phyloP scores from a whole-genome alignment of 2,329 filamentous ascomycete species.

The Ophiocordyceps robertsii region DNA sequence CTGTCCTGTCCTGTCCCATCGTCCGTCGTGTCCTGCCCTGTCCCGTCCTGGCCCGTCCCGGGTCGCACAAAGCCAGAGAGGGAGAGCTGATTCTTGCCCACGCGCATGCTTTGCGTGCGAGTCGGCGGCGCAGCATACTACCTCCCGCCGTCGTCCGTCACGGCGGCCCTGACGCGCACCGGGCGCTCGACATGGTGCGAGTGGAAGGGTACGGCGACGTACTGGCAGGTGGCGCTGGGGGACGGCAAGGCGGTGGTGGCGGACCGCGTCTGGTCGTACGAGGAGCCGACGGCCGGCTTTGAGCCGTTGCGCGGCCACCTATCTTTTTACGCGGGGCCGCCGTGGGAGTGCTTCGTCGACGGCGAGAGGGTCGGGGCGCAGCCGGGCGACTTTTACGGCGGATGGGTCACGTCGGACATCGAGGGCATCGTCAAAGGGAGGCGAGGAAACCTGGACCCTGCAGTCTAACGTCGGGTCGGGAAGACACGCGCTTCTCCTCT shows the following conservation, averaged over 20 bases:
- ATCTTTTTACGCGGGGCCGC: conserved; percentile 42
- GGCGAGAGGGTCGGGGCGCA: conserved; percentile 45
- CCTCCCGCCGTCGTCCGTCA: conserved; percentile 36
- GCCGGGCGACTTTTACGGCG: conserved; percentile 50
- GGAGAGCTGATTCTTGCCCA: no score
- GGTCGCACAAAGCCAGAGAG: no score
- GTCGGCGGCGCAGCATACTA: conserved; percentile 37
- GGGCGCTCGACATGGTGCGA: conserved; percentile 37
- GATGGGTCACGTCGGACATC: conserved; percentile 49
- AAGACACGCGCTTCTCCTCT: no score
- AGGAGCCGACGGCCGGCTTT: conserved; percentile 37
- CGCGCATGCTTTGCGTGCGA: not conserved
- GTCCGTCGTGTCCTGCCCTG: no score
- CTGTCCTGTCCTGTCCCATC: no score
- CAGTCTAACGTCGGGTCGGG: conserved; percentile 9
- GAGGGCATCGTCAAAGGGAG: conserved; percentile 34
- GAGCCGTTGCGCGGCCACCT: conserved; percentile 39
- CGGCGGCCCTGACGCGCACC: conserved; percentile 31
- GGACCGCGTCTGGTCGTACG: conserved; percentile 47
- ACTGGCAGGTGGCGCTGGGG: conserved; percentile 35
- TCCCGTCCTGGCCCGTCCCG: no score
- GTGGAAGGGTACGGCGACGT: conserved; percentile 48
- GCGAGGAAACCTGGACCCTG: conserved; percentile 24
- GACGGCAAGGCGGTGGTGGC: conserved; percentile 23
- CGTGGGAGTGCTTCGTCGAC: conserved; percentile 50